Evolutionary conservation across 2,329 filamentous ascomycete species (phyloP).

Genomic region (Fusarium keratoplasticum): DNA sequence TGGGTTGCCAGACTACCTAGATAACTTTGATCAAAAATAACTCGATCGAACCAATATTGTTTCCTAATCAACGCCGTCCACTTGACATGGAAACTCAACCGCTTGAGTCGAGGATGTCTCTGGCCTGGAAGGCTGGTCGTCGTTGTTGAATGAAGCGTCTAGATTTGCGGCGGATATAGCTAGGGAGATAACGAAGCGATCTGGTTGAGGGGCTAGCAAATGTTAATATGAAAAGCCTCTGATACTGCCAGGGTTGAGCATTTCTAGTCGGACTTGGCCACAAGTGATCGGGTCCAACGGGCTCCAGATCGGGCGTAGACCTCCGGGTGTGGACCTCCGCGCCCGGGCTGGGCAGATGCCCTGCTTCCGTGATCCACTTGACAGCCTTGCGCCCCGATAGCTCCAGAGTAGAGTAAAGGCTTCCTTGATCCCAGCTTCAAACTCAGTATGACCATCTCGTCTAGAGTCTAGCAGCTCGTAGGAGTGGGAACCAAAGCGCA

Average conservation of each 20-base stretch:
- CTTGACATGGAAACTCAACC: too few relatives aligned
- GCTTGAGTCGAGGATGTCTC: not conserved
- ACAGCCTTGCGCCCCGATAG: too few relatives aligned
- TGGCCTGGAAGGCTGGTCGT: not conserved
- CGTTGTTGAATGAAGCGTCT: not conserved
- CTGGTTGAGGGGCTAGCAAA: not conserved
- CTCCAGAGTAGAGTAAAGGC: too few relatives aligned
- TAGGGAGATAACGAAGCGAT: not conserved
- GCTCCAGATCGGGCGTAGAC: not conserved
- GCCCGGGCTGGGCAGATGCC: too few relatives aligned
- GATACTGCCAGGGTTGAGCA: not conserved
- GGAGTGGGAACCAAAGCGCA: too few relatives aligned
- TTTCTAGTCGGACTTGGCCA: not conserved
- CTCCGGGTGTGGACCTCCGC: not conserved
- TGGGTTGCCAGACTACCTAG: not conserved
- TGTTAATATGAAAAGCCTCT: not conserved
- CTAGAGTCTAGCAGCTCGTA: too few relatives aligned
- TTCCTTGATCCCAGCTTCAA: too few relatives aligned
- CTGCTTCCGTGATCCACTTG: too few relatives aligned
- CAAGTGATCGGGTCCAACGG: not conserved
- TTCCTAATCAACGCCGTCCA: too few relatives aligned
- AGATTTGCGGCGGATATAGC: not conserved
- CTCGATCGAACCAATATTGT: not conserved
- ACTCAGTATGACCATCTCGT: too few relatives aligned
- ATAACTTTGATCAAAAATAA: not conserved